A percentile compares a stretch with the other conserved stretches of the same genome.
phyloP scores from a whole-genome alignment of 106 monocot species.

The Allium fistulosum region DNA sequence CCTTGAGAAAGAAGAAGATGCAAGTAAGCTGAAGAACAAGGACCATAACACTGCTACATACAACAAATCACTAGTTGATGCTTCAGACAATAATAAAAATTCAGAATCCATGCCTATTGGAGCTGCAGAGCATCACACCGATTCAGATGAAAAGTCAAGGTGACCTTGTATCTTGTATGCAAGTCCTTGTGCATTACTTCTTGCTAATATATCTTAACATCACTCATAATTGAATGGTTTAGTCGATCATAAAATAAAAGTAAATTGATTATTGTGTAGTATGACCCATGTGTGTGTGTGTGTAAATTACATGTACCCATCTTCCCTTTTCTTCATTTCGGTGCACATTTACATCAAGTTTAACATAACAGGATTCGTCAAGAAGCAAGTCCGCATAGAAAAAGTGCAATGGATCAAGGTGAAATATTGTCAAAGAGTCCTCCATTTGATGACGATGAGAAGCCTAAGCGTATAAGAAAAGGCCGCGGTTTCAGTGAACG shows the following conservation, averaged over 20 bases:
- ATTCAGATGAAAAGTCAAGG: slow-evolving; percentile 21
- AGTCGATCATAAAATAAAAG: too few relatives aligned
- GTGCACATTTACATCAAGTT: background rate
- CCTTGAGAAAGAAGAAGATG: slow-evolving; percentile 6
- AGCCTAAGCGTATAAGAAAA: slow-evolving; percentile 34
- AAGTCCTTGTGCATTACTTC: background rate
- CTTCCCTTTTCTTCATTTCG: background rate
- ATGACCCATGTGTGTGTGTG: too few relatives aligned
- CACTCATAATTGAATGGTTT: too few relatives aligned
- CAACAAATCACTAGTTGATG: slow-evolving; percentile 6
- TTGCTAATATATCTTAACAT: too few relatives aligned
- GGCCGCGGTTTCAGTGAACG: slow-evolving; percentile 42
- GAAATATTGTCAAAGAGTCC: slow-evolving; percentile 13
- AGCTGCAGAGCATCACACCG: slow-evolving; percentile 1
- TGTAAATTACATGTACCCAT: background rate
- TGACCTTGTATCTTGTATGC: background rate
- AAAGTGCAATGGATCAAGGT: background rate
- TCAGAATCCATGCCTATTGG: slow-evolving; percentile 5
- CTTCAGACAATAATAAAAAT: slow-evolving; percentile 4
- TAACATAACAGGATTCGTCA: slow-evolving; percentile 1
- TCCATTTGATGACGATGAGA: slow-evolving; percentile 8
- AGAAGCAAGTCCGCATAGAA: slow-evolving; percentile 9
- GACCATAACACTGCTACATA: slow-evolving; percentile 9
- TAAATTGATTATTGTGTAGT: too few relatives aligned
- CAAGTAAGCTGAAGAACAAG: slow-evolving; percentile 8